A percentile compares a stretch with the other conserved stretches of the same genome.
These are phyloP conservation scores for Fusarium sp. DNA, from an alignment of 2,329 filamentous ascomycete genomes.

Conservation along the genomic window DNA sequence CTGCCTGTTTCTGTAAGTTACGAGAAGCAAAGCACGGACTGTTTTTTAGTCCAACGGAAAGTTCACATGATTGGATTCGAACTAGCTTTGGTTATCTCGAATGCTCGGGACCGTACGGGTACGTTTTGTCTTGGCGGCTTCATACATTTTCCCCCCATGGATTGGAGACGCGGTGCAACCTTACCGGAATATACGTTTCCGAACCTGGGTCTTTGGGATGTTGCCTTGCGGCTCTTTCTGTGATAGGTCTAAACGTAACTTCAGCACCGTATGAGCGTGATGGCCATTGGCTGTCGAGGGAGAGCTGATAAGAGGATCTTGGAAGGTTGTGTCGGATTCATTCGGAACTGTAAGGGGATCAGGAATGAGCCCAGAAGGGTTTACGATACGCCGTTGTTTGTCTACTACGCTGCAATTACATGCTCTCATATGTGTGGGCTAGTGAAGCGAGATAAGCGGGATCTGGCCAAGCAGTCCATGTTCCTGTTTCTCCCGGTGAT, in stretches of 20 bases:
- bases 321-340: not conserved
- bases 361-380: not conserved
- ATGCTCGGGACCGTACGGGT: slow-evolving; percentile 5
- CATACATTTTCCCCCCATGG: not conserved
- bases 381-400: not conserved
- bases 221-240: not conserved
- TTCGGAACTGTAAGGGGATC: not conserved
- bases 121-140: slow-evolving; percentile 2
- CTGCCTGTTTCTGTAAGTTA: not conserved
- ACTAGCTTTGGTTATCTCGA: not conserved
- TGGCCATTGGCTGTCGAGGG: not conserved
- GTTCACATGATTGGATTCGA: not conserved
- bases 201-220: not conserved
- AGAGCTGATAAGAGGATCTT: not conserved
- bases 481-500: not conserved
- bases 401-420: not conserved
- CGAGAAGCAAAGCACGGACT: slow-evolving; percentile 5
- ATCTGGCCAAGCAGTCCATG: not conserved
- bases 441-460: not conserved
- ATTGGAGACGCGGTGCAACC: not conserved
- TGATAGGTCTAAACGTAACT: not conserved
- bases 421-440: not conserved
- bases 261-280: not conserved
- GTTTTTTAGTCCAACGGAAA: not conserved
- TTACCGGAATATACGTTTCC: not conserved